A percentile compares a stretch with the other conserved stretches of the same genome.
These are phyloP conservation scores for Neurospora sp. DNA, from an alignment of 495 filamentous ascomycete genomes.

Conservation along the genomic window DNA sequence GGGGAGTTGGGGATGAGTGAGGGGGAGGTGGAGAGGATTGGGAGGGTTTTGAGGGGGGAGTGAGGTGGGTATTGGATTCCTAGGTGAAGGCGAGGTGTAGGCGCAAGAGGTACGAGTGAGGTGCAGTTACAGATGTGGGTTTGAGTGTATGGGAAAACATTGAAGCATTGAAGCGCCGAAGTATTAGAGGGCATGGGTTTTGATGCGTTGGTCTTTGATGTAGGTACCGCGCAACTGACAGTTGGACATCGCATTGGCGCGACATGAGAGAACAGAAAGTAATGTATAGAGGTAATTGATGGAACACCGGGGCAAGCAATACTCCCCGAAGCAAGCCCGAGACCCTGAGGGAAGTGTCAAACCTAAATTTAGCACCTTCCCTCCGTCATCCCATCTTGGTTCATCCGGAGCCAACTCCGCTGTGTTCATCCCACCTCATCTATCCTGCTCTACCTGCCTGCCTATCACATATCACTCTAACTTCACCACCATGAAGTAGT, in stretches of 20 bases:
- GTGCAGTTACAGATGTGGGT: not conserved
- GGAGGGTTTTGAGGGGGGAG: conserved; percentile 22
- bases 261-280: not conserved
- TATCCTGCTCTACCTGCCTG: not conserved
- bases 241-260: not conserved
- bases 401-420: not conserved
- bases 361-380: not conserved
- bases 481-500: no score
- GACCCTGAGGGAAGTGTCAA: not conserved
- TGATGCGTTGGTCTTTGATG: not conserved
- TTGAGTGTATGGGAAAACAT: not conserved
- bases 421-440: not conserved
- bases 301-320: not conserved
- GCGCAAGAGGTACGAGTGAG: not conserved
- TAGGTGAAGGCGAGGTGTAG: not conserved
- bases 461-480: no score
- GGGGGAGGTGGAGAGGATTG: conserved; percentile 31
- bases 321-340: not conserved
- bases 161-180: not conserved
- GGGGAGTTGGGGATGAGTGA: conserved; percentile 27
- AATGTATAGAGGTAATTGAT: not conserved
- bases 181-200: not conserved
- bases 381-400: not conserved
- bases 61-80: not conserved
- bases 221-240: not conserved